These are phyloP conservation scores for Pestalotiopsis fici DNA, from an alignment of 2,329 filamentous ascomycete genomes.

Conservation along the genomic window DNA sequence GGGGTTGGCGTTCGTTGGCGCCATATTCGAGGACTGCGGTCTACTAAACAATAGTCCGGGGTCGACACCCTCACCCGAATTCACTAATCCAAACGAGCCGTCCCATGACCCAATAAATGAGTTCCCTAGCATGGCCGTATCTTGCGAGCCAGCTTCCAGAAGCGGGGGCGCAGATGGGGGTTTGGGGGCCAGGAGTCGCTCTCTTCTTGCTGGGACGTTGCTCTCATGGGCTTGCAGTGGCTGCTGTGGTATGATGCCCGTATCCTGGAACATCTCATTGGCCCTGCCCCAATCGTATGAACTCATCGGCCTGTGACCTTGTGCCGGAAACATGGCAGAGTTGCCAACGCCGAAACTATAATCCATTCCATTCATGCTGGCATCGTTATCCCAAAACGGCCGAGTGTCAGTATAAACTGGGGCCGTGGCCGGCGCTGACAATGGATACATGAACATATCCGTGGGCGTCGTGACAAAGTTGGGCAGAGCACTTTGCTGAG, in stretches of 20 bases:
- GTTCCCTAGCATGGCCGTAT: slow-evolving; percentile 38
- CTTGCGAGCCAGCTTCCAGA: slow-evolving; percentile 34
- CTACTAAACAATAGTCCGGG: slow-evolving; percentile 60
- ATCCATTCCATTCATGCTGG: slow-evolving; percentile 56
- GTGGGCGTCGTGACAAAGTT: slow-evolving; percentile 46
- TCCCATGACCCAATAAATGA: slow-evolving; percentile 47
- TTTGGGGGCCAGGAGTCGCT: slow-evolving; percentile 52
- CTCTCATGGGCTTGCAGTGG: slow-evolving; percentile 38
- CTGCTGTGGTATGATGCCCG: slow-evolving; percentile 30
- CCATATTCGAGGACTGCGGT: slow-evolving; percentile 49
- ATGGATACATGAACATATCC: slow-evolving; percentile 61
- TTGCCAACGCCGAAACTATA: slow-evolving; percentile 54
- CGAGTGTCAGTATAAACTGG: slow-evolving; percentile 43
- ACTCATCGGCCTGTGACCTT: slow-evolving; percentile 46
- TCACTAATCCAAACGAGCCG: slow-evolving; percentile 52
- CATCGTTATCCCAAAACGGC: slow-evolving; percentile 58
- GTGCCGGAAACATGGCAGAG: slow-evolving; percentile 43
- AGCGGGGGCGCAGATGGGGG: slow-evolving; percentile 36
- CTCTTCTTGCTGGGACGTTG: slow-evolving; percentile 38
- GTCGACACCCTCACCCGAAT: slow-evolving; percentile 52
- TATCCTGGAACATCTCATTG: slow-evolving; percentile 56
- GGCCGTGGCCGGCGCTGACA: slow-evolving; percentile 56
- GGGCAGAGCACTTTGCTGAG: slow-evolving; percentile 49
- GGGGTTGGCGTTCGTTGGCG: slow-evolving; percentile 35
- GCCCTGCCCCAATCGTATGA: slow-evolving; percentile 60